Evolutionary conservation across 2,329 filamentous ascomycete species (phyloP).

Genomic region (Alternaria sp.): DNA sequence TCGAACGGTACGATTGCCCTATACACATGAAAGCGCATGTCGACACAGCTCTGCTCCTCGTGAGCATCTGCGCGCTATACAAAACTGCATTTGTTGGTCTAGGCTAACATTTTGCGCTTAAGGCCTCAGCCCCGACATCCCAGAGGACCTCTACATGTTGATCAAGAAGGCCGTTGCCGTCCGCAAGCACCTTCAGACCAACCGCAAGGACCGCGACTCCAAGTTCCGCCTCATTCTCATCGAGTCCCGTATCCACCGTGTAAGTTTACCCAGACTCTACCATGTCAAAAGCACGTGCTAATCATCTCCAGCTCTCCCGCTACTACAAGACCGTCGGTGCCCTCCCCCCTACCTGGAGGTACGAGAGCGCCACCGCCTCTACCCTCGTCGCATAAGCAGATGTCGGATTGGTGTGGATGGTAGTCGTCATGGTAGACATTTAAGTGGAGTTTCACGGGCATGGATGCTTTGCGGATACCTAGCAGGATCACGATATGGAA

Average conservation of each 20-base stretch:
- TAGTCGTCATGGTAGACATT: constrained; percentile 34
- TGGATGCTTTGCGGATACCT: constrained; percentile 45
- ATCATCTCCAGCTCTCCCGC: constrained; percentile 70
- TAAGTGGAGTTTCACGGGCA: constrained; percentile 46
- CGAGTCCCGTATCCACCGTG: constrained; percentile 99
- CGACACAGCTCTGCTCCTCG: constrained; percentile 40
- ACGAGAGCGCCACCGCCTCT: constrained; percentile 91
- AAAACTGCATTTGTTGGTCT: constrained; percentile 54
- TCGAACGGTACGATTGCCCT: constrained; percentile 68
- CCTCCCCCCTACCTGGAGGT: constrained; percentile 93
- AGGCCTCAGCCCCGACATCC: constrained; percentile 98
- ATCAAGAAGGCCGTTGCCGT: constrained; percentile 97
- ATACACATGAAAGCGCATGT: constrained; percentile 50
- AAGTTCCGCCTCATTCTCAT: constrained; percentile 99
- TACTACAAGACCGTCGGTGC: constrained; percentile 98
- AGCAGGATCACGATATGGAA: constrained; percentile 45
- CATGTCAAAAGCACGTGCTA: not conserved
- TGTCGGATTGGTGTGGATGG: constrained; percentile 33
- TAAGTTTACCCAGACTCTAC: not conserved
- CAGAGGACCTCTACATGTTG: constrained; percentile 99
- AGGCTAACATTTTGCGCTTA: constrained; percentile 45
- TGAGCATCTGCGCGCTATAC: constrained; percentile 70
- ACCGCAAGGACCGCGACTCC: constrained; percentile 99
- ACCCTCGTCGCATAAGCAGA: constrained; percentile 51
- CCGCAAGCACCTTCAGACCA: constrained; percentile 99